These are phyloP conservation scores for Rhodotorula paludigena DNA, from an alignment of 768 basidiomycete species.

Conservation along the genomic window DNA sequence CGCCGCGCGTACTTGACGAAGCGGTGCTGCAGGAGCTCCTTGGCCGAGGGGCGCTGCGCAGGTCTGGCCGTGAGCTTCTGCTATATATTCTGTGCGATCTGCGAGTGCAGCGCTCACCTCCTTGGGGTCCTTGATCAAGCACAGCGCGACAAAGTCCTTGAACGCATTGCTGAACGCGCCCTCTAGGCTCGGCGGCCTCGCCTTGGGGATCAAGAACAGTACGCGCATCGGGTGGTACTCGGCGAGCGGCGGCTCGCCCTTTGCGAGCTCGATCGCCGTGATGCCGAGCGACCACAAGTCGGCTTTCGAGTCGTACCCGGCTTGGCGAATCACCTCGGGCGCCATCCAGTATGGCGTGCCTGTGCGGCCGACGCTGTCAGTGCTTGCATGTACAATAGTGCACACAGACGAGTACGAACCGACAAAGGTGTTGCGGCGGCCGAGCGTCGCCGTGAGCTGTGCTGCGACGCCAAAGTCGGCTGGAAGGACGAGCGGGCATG, in stretches of 20 bases:
- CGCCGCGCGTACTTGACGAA: slow-evolving; percentile 82
- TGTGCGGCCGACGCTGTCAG: not conserved
- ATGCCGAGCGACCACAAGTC: slow-evolving; percentile 99
- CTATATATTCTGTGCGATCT: too few relatives aligned
- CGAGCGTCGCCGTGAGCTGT: slow-evolving; percentile 65
- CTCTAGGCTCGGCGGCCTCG: slow-evolving; percentile 84
- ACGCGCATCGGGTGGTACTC: slow-evolving; percentile 99
- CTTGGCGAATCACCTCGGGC: slow-evolving; percentile 94
- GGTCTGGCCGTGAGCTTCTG: slow-evolving; percentile 9
- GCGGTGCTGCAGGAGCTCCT: slow-evolving; percentile 84
- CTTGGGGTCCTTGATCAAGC: slow-evolving; percentile 86
- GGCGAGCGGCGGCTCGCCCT: slow-evolving; percentile 89
- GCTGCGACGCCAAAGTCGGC: slow-evolving; percentile 99
- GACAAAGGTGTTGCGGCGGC: slow-evolving; percentile 88
- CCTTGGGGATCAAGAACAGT: slow-evolving; percentile 94
- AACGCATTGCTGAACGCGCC: slow-evolving; percentile 77
- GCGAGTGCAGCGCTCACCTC: too few relatives aligned
- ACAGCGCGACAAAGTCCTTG: slow-evolving; percentile 85
- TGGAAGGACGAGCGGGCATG: slow-evolving; percentile 11
- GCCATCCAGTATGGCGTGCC: slow-evolving; percentile 97
- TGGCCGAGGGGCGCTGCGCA: slow-evolving; percentile 75
- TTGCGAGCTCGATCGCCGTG: slow-evolving; percentile 88
- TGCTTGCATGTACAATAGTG: slow-evolving; percentile 68
- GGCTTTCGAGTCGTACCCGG: slow-evolving; percentile 91
- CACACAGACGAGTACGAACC: slow-evolving; percentile 47